Conservation (phyloP, 345 rosid species). For the Populus pruinosa region DNA sequence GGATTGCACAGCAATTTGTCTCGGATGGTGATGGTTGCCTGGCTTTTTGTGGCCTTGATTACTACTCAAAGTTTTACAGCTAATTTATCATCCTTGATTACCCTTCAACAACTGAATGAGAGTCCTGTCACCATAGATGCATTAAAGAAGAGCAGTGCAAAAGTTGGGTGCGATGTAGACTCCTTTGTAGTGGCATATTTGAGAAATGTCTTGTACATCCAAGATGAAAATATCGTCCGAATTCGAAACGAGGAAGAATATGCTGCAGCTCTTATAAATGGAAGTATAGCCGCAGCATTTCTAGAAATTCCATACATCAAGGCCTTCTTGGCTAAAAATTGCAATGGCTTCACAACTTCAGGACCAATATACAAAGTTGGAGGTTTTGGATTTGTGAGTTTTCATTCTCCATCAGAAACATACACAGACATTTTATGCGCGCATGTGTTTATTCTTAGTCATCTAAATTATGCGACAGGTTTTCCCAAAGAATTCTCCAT, state of each 20-base stretch:
- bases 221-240: conserved; percentile 4
- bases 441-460: too few relatives aligned
- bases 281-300: conserved; percentile 23
- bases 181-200: conserved; percentile 27
- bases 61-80: conserved; percentile 25
- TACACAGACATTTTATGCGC: not conserved
- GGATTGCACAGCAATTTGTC: conserved; percentile 27
- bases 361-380: conserved; percentile 11
- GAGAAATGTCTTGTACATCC: conserved; percentile 9
- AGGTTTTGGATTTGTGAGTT: conserved; percentile 31
- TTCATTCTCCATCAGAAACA: too few relatives aligned
- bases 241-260: conserved; percentile 12
- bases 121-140: not conserved
- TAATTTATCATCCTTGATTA: conserved; percentile 11
- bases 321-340: conserved; percentile 25
- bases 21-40: conserved; percentile 24
- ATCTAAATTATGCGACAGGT: conserved; percentile 1
- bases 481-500: conserved; percentile 20
- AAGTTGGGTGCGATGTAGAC: conserved; percentile 30
- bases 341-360: conserved; percentile 20
- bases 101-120: conserved; percentile 15
- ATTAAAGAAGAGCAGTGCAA: conserved; percentile 10
- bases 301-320: conserved; percentile 22
- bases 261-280: conserved; percentile 6
- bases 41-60: conserved; percentile 26